Evolutionary conservation across 805 yeast species (phyloP).

Genomic region (Starmerella scarabaei): DNA sequence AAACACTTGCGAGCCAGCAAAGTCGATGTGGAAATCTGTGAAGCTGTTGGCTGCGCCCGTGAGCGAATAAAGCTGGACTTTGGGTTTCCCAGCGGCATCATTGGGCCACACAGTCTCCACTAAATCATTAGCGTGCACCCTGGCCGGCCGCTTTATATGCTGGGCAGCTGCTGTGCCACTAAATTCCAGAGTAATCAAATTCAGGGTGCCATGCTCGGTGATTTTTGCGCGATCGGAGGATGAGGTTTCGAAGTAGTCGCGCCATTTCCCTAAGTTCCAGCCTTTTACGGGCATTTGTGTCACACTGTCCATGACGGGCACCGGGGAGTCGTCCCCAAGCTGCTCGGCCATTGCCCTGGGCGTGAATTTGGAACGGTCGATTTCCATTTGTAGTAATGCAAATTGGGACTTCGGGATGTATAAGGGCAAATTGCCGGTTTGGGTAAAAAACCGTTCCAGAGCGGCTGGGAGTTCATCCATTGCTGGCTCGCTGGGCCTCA

Average conservation of each 20-base stretch:
- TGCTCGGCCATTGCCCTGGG: constrained; percentile 43
- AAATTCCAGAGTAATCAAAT: constrained; percentile 73
- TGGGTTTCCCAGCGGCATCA: constrained; percentile 22
- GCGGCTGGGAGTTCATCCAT: constrained; percentile 28
- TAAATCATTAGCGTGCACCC: constrained; percentile 54
- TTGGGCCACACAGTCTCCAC: constrained; percentile 55
- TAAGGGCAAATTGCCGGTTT: constrained; percentile 30
- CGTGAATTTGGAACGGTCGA: constrained; percentile 41
- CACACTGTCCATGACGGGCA: constrained; percentile 82
- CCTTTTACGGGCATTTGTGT: constrained; percentile 49
- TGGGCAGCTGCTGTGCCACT: constrained; percentile 43
- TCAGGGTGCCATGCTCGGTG: constrained; percentile 34
- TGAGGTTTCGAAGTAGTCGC: constrained; percentile 46
- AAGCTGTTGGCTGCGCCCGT: constrained; percentile 74
- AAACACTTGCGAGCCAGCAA: constrained; percentile 86
- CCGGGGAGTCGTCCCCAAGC: constrained; percentile 48
- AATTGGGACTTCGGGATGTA: constrained; percentile 29
- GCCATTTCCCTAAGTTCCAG: constrained; percentile 66
- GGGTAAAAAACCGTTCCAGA: neutral
- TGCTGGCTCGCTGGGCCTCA: constrained; percentile 15
- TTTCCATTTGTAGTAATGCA: constrained; percentile 33
- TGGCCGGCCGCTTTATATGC: constrained; percentile 46
- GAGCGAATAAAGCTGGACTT: constrained; percentile 55
- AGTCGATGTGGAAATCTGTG: constrained; percentile 86
- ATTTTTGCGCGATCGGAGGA: constrained; percentile 39